Evolutionary conservation across 768 basidiomycete species (phyloP), one percentile per base, ranked within the genome.

Genomic region (Aureoboletus auriporus): DNA sequence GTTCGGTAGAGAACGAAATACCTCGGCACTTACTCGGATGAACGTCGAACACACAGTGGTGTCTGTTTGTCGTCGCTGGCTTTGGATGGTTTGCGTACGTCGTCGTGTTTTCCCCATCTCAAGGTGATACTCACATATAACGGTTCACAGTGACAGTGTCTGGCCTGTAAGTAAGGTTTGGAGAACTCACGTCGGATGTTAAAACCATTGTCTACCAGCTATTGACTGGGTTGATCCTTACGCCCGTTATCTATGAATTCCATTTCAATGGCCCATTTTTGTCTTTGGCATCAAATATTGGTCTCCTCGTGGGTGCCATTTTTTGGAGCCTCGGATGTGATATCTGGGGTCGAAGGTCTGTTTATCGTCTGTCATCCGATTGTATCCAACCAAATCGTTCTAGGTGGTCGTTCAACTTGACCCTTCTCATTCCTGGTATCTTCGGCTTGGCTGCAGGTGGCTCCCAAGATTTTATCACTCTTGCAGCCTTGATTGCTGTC

Each of bases 331-430:
- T 77, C 5, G 75, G 70, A 9, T 76, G 74, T 41, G 77, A 78
- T 48, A 67, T 78, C 23, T 78, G 77, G 76, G 78, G 77, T 6
- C 64, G 77, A 56, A 67, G 67, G 69, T 75, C 44, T 14, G 71
- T 42, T 16, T 10, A 26, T 33, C 2, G 6, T 40, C 27, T 44
- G 11, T 47, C 16, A 13, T 35, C 11, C 8, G 8, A 4, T 38
- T 13, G n/a, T 49, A 4, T 30, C 30, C 4, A 28, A 37, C 20
- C 8, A 1, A 28, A 2, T 2, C 10, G 17, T 31, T 12, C 28
- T 27, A 75, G 75, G 42, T 75, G 71, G 75, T 69, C 75, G 1
- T 80, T 78, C 66, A 82, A 82, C 50, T 48, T 75, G 45, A 83
- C 80, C 0, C 66, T 84, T 8, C 67, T 82, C 42, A 68, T 83